Evolutionary conservation across 2,329 filamentous ascomycete genomes (phyloP), one percentile per base, ranked within the genome.

Genomic region (Aspergillus sp.): DNA sequence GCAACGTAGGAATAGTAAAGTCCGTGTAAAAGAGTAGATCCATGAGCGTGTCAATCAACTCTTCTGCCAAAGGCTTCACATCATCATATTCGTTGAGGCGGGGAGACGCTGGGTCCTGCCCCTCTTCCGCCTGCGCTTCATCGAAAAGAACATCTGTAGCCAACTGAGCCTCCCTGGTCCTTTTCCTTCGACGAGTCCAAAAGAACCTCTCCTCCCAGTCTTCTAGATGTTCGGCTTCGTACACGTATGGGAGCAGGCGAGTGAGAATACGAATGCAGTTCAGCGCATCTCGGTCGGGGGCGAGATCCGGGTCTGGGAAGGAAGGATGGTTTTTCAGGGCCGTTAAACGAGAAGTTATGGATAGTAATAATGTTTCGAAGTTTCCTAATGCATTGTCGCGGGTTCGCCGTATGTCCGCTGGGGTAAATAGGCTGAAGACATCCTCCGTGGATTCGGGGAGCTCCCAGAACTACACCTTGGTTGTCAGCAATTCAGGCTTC

Each of bases 241-340:
- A 97, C 23, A 99, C 75, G 71, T 90, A 99, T 5, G 95, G 95
- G 27, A 99, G 81, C 48, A 99, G 79, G 14, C 95, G 86, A 14
- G 93, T 98, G 52, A 99, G 82, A 48, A 98, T 87, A 33, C 95
- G 87, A 69, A 99, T 87, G 74, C 95, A 99, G 77, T 99, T 99
- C 68, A 99, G 83, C n/a, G 90, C 91, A 75, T 97, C 90, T 66
- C 86, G 82, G 71, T 96, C 90, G 54, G 77, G 90, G 12, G 93
- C 93, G 55, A 95, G 81, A 60, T 96, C 91, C 33, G 87, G 83
- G 67, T 96, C 90, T 53, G 93, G 93, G 69, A 97, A 97, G 3
- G 92, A 93, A 47, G 91, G 90, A 71, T 96, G 91, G 72, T 95
- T 90, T 70, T 91, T 90, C 62, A 97, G 81, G 62, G 89, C 82